These are phyloP conservation scores for Penicillium parvum DNA, from an alignment of 495 filamentous ascomycete species.

Conservation along the genomic window DNA sequence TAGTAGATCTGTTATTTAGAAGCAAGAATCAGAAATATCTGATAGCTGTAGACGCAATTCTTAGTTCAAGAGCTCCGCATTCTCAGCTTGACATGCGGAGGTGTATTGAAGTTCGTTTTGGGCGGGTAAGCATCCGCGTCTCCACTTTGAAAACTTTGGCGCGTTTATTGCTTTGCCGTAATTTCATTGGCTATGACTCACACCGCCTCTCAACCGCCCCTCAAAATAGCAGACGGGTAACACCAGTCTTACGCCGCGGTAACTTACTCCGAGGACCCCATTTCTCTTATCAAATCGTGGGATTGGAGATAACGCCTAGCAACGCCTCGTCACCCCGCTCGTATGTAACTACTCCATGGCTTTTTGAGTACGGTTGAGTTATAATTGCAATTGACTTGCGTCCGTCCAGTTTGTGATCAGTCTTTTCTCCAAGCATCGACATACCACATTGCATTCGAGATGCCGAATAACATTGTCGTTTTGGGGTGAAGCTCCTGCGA, in stretches of 20 bases:
- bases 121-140: conserved; percentile 10
- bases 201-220: conserved; percentile 19
- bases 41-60: too few species aligned
- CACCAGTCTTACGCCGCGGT: background rate
- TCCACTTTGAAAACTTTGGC: conserved; percentile 17
- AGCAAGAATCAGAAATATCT: too few species aligned
- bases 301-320: conserved; percentile 10
- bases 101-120: conserved; percentile 10
- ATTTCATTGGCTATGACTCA: conserved; percentile 5
- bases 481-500: conserved; percentile 50
- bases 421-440: background rate
- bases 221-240: conserved; percentile 3
- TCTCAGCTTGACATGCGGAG: conserved; percentile 13
- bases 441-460: conserved; percentile 5
- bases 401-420: background rate
- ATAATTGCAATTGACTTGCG: background rate
- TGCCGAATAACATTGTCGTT: conserved; percentile 57
- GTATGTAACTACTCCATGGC: background rate
- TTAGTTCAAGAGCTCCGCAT: background rate
- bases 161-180: conserved; percentile 4
- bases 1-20: background rate
- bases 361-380: too few species aligned
- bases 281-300: conserved; percentile 22
- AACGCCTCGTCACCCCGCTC: conserved; percentile 8
- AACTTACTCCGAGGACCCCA: conserved; percentile 10